Base-by-base conservation (phyloP, 1,284 basidiomycete species). In the Cutaneotrichosporon sp. region DNA sequence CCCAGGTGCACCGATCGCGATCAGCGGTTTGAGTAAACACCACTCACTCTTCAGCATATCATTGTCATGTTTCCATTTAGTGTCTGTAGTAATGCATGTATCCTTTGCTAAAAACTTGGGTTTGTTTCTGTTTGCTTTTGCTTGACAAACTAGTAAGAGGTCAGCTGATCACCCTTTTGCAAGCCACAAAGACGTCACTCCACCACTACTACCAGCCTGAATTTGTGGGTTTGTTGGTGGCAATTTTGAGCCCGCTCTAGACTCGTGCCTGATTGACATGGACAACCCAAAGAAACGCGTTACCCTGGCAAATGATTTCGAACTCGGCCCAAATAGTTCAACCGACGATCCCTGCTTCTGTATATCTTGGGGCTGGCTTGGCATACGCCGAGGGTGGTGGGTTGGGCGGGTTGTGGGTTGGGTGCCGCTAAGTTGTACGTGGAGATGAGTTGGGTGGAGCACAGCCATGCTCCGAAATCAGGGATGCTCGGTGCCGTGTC, bases 11-110 rank as follows among this genome's bases (percentile, higher is more conserved):
- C 7, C 42, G 14, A n/a, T 46, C 42, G 40, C 40, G 14, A 42
- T 16, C 14, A 26, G 26, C 42, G 42, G n/a, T 7, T 53, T n/a
- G 31, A 10, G 16, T 21, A n/a, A 34, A 32, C 36, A 11, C 18
- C 22, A 26, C 26, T 11, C 22, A 26, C 26, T 11, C 16, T 22
- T 6, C 5, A 18, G 42, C 31, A 58, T 47, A 34, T 21, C 46
- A 32, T 31, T 21, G 10, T 49, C 46, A 21, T 46, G 42, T 46
- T 46, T 13, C 42, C 47, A 22, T 21, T 21, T 57, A 47, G 40
- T 32, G 16, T 58, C 57, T 49, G 57, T 49, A 49, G 47, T 38
- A 59, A 59, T 59, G 58, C 58, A 59, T 59, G 58, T 59, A 59
- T 47, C 22, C n/a, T 30, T n/a, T 22, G 10, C 9, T 22, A 26